These are phyloP conservation scores for Lathyrus sativus DNA, from an alignment of 306 rosid genomes.

Conservation along the genomic window DNA sequence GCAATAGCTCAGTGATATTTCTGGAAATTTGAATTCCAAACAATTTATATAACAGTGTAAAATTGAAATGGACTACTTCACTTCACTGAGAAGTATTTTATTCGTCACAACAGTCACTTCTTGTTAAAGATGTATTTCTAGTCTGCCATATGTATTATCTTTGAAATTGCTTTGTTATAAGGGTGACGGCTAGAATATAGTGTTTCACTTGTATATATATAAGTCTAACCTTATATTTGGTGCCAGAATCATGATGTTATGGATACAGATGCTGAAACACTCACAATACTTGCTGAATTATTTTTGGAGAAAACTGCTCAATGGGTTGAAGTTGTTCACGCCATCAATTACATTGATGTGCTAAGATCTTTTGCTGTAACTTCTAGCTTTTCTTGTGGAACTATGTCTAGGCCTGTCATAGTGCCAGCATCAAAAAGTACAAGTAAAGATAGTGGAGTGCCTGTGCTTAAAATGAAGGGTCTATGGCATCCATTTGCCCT, in stretches of 20 bases:
- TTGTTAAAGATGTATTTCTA: neutral
- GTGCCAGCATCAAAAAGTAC: constrained; percentile 48
- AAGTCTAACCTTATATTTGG: constrained; percentile 38
- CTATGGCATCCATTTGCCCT: constrained; percentile 97
- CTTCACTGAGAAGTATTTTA: constrained; percentile 6
- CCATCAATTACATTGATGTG: constrained; percentile 83
- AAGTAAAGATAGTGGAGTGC: constrained; percentile 44
- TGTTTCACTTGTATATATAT: constrained; percentile 16
- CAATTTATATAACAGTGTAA: constrained; percentile 5
- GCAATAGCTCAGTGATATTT: neutral
- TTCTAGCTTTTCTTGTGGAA: constrained; percentile 68
- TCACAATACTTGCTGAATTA: constrained; percentile 70
- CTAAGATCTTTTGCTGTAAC: constrained; percentile 81
- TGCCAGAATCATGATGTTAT: constrained; percentile 78
- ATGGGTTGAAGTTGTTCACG: constrained; percentile 74
- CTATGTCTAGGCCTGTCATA: constrained; percentile 84
- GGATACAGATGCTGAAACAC: constrained; percentile 78
- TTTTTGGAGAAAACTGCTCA: constrained; percentile 70
- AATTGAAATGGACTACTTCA: neutral
- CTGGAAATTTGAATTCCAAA: constrained; percentile 1
- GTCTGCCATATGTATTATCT: neutral
- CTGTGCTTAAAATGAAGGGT: constrained; percentile 69
- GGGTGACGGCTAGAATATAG: constrained; percentile 1
- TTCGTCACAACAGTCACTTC: neutral
- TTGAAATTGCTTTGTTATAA: neutral